phyloP scores from a whole-genome alignment of 1,284 basidiomycete species.

The Leccinum subatratum region DNA sequence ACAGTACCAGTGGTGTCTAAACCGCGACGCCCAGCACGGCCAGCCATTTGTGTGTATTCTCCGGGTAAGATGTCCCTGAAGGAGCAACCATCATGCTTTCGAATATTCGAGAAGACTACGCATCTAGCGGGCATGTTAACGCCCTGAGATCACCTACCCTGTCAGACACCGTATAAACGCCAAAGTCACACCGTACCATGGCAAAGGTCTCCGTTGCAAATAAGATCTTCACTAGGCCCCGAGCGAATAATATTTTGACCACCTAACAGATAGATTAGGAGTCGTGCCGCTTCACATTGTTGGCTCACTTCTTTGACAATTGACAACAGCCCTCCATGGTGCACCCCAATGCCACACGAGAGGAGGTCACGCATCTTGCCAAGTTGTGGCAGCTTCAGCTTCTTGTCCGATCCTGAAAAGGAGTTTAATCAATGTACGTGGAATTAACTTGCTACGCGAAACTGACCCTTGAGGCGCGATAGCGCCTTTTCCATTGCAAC shows the following conservation, averaged over 20 bases:
- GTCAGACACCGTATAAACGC: conserved; percentile 8
- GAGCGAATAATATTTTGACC: conserved; percentile 93
- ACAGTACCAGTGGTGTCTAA: conserved; percentile 95
- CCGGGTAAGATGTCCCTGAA: conserved; percentile 89
- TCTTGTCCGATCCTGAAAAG: conserved; percentile 76
- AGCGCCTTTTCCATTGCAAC: conserved; percentile 90
- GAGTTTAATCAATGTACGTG: conserved; percentile 9
- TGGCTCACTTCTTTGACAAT: conserved; percentile 87
- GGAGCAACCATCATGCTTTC: conserved; percentile 92
- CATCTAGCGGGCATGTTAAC: conserved; percentile 99
- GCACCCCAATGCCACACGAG: conserved; percentile 91
- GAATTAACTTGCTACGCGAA: conserved; percentile 2
- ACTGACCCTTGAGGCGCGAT: conserved; percentile 79
- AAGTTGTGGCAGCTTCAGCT: conserved; percentile 81
- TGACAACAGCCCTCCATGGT: conserved; percentile 94
- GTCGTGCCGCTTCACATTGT: neutral
- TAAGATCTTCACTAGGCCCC: conserved; percentile 93
- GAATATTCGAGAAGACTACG: conserved; percentile 92
- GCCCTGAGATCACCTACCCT: conserved; percentile 50
- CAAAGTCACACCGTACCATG: conserved; percentile 60
- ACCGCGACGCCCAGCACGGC: conserved; percentile 93
- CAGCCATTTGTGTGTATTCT: conserved; percentile 99
- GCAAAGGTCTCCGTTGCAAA: conserved; percentile 99
- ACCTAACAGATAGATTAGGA: conserved; percentile 48
- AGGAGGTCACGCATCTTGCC: conserved; percentile 87